Conservation (phyloP, 2,329 filamentous ascomycete genomes). For the Botrytis medusae region DNA sequence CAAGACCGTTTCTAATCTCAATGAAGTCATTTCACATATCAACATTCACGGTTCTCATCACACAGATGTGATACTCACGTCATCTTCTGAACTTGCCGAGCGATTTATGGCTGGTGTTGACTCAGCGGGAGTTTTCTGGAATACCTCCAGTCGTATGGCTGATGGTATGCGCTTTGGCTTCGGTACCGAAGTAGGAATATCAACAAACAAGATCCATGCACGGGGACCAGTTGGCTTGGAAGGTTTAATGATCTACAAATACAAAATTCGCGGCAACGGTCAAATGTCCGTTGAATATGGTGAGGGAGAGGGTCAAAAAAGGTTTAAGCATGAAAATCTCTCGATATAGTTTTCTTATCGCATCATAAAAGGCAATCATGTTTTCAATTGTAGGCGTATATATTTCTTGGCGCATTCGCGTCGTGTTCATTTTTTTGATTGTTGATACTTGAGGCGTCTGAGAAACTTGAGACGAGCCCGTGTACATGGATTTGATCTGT, state of each 20-base stretch:
- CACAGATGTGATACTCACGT: slow-evolving; percentile 87
- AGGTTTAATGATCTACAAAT: slow-evolving; percentile 96
- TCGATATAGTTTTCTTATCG: slow-evolving; percentile 25
- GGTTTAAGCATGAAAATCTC: slow-evolving; percentile 57
- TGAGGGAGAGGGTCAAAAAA: slow-evolving; percentile 58
- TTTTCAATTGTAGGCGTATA: not conserved
- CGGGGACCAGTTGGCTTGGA: slow-evolving; percentile 91
- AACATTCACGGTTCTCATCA: slow-evolving; percentile 91
- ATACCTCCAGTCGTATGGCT: slow-evolving; percentile 88
- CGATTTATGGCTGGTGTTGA: slow-evolving; percentile 83
- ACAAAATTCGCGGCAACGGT: slow-evolving; percentile 79
- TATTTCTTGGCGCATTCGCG: slow-evolving; percentile 1
- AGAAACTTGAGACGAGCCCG: slow-evolving; percentile 12
- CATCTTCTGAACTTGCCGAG: slow-evolving; percentile 66
- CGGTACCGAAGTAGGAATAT: slow-evolving; percentile 96
- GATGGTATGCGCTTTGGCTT: slow-evolving; percentile 98
- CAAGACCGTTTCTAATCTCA: slow-evolving; percentile 69
- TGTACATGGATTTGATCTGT: not conserved
- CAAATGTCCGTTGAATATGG: slow-evolving; percentile 80
- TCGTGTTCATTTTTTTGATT: not conserved
- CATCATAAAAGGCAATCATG: not conserved
- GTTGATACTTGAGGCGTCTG: slow-evolving; percentile 18
- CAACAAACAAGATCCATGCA: slow-evolving; percentile 97
- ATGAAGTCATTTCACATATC: slow-evolving; percentile 81
- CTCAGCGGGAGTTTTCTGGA: slow-evolving; percentile 94